A percentile compares a stretch with the other conserved stretches of the same genome.
Conservation (phyloP, 2,329 filamentous ascomycete species). For the Penicillium occitanis region DNA sequence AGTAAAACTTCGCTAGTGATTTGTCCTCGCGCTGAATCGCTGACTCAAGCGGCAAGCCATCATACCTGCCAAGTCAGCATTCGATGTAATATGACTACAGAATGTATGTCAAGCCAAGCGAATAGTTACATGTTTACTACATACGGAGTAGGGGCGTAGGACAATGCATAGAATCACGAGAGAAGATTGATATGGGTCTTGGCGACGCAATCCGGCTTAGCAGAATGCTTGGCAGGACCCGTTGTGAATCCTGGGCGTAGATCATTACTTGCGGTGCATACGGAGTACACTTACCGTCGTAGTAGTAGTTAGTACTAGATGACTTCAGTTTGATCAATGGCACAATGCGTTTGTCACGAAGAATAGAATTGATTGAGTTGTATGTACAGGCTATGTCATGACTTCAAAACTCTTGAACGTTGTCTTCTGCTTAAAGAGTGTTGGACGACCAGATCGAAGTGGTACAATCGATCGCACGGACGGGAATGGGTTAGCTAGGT, state of each 20-base stretch:
- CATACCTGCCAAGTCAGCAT: neutral
- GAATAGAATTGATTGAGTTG: neutral
- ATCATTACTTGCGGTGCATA: conserved; percentile 8
- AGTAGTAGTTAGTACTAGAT: neutral
- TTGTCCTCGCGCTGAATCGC: neutral
- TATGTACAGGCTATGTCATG: neutral
- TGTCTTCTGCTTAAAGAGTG: neutral
- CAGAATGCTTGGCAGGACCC: conserved; percentile 16
- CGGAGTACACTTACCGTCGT: neutral
- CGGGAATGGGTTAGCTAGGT: neutral
- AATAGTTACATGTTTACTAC: neutral
- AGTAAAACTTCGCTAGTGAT: neutral
- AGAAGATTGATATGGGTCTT: neutral
- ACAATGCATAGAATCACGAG: conserved; percentile 2
- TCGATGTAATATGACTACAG: neutral
- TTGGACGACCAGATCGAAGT: neutral
- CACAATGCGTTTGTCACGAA: neutral
- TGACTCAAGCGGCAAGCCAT: neutral
- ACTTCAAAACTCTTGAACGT: neutral
- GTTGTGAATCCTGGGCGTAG: conserved; percentile 18
- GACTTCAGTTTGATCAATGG: neutral
- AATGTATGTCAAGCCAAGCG: neutral
- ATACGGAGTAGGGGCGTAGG: neutral
- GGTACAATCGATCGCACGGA: neutral
- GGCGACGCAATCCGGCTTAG: conserved; percentile 7